Percentiles rank a stretch among this genome's conserved stretches.
phyloP scores from a whole-genome alignment of 2,329 filamentous ascomycete species.

The Thielaviopsis ethacetica region DNA sequence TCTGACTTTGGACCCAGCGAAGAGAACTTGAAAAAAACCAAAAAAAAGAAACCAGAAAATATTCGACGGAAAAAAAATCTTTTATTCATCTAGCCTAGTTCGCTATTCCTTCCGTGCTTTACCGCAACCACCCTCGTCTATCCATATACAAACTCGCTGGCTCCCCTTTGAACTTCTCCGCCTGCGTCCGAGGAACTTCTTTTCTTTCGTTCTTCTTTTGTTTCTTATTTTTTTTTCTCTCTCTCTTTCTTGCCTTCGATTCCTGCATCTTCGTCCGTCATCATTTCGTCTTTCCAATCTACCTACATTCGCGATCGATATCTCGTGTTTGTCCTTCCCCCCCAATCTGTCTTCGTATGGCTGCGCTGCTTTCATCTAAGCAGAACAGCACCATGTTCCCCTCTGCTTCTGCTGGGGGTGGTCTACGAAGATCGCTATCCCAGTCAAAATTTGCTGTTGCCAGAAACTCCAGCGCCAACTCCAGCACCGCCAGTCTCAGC shows the following conservation, averaged over 20 bases:
- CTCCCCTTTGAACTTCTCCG: slow-evolving; percentile 1
- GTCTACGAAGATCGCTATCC: slow-evolving; percentile 7
- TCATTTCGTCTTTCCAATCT: background rate
- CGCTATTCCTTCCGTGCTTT: background rate
- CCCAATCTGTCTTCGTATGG: slow-evolving; percentile 1
- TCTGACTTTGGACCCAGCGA: too few species aligned
- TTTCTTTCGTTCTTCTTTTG: background rate
- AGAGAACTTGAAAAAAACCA: background rate
- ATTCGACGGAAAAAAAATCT: background rate
- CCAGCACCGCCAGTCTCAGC: background rate
- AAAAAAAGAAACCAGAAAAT: background rate
- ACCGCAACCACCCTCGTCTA: background rate
- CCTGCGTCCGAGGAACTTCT: background rate
- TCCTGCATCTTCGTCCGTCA: slow-evolving; percentile 29
- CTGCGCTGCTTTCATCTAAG: slow-evolving; percentile 1
- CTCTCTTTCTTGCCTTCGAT: slow-evolving; percentile 17
- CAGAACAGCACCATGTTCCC: slow-evolving; percentile 7
- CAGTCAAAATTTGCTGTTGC: slow-evolving; percentile 3
- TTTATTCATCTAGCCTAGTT: background rate
- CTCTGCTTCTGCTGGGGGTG: slow-evolving; percentile 4
- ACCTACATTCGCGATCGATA: slow-evolving; percentile 14
- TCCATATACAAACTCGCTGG: background rate
- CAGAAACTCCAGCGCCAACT: background rate
- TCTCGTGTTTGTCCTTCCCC: background rate
- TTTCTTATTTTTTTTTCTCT: background rate